These are phyloP conservation scores for Noccaea caerulescens DNA, from an alignment of 345 rosid species.

Conservation along the genomic window DNA sequence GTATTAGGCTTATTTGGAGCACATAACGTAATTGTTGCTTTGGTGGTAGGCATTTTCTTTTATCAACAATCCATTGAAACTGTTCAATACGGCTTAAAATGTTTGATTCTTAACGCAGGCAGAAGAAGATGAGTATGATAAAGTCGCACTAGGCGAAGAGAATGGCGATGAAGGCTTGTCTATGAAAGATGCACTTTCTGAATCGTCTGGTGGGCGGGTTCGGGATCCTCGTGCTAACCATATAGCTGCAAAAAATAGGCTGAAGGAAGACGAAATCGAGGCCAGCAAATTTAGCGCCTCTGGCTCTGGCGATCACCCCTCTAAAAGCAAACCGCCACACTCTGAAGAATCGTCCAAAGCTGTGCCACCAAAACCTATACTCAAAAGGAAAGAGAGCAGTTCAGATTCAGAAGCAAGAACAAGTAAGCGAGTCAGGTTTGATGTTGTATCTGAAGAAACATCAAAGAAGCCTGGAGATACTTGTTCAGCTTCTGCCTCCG, in stretches of 20 bases:
- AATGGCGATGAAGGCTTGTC: conserved; percentile 55
- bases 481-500: conserved; percentile 37
- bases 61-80: background rate
- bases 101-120: conserved; percentile 51
- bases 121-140: conserved; percentile 87
- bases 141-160: conserved; percentile 71
- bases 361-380: conserved; percentile 52
- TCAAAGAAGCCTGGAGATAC: conserved; percentile 37
- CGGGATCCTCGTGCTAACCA: conserved; percentile 78
- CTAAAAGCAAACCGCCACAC: conserved; percentile 33
- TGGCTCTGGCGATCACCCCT: conserved; percentile 32
- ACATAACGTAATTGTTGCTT: background rate
- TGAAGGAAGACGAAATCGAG: conserved; percentile 74
- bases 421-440: conserved; percentile 69
- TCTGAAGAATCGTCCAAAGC: conserved; percentile 26
- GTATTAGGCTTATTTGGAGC: background rate
- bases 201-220: conserved; percentile 28
- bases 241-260: conserved; percentile 70
- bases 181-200: conserved; percentile 53
- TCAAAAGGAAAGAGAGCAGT: conserved; percentile 59
- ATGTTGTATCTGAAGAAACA: conserved; percentile 42
- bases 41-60: background rate
- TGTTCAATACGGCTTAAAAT: background rate
- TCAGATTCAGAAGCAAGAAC: conserved; percentile 53
- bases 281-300: conserved; percentile 44